phyloP scores from a whole-genome alignment of 1,284 basidiomycete genomes.

The Meira miltonrushii region DNA sequence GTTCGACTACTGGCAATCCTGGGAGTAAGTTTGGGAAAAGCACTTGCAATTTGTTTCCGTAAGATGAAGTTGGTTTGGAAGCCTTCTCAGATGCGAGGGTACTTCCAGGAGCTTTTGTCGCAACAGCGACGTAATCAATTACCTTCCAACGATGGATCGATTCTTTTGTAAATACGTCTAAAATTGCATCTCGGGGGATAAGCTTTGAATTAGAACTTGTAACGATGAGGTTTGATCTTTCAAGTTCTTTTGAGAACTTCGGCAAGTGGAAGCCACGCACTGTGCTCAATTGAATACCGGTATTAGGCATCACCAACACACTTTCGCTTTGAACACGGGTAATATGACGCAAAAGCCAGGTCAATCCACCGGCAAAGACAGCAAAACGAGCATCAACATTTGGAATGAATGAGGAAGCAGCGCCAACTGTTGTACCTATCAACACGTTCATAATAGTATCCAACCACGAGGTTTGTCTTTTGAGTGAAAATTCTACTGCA shows the following conservation, averaged over 20 bases:
- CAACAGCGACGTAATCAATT: slow-evolving; percentile 34
- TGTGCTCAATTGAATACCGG: slow-evolving; percentile 39
- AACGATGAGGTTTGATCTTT: background rate
- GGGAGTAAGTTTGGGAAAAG: slow-evolving; percentile 29
- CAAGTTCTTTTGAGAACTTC: background rate
- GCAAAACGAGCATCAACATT: background rate
- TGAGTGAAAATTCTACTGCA: slow-evolving; percentile 19
- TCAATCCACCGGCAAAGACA: slow-evolving; percentile 9
- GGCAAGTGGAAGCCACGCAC: slow-evolving; percentile 21
- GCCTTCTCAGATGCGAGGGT: background rate
- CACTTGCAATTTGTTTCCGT: slow-evolving; percentile 15
- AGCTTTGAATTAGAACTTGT: slow-evolving; percentile 9
- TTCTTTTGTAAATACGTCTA: slow-evolving; percentile 39
- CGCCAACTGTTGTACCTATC: slow-evolving; percentile 5
- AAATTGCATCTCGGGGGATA: slow-evolving; percentile 33
- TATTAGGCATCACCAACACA: slow-evolving; percentile 22
- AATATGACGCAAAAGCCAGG: slow-evolving; percentile 15
- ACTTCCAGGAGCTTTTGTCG: slow-evolving; percentile 5
- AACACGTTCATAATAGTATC: slow-evolving; percentile 14
- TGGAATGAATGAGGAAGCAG: slow-evolving; percentile 3
- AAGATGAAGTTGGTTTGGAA: background rate
- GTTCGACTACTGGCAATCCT: slow-evolving; percentile 16
- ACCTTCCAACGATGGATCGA: slow-evolving; percentile 30
- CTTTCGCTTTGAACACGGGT: slow-evolving; percentile 22
- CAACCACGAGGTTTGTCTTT: slow-evolving; percentile 16